Evolutionary conservation across 1,284 basidiomycete genomes (phyloP).

Genomic region (Gymnopus androsaceus): DNA sequence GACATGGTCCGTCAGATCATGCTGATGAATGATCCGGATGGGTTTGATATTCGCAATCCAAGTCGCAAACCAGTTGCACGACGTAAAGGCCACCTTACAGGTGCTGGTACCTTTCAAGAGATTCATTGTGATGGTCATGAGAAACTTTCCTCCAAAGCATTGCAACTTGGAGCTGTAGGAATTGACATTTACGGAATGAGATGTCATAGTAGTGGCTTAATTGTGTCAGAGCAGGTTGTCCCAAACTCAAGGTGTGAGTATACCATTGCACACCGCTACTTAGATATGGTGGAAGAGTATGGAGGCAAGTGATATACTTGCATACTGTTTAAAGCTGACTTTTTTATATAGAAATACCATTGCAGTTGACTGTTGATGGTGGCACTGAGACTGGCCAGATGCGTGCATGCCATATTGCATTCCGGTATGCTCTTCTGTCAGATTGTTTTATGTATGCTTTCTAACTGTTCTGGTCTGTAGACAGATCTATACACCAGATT

Average conservation of each 20-base stretch:
- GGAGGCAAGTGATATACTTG: conserved; percentile 1
- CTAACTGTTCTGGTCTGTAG: not conserved
- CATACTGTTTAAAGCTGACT: not conserved
- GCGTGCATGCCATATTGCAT: conserved; percentile 10
- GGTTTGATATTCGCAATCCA: conserved; percentile 4
- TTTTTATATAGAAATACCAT: conserved; percentile 13
- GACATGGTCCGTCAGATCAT: conserved; percentile 12
- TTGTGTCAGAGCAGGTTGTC: conserved; percentile 6
- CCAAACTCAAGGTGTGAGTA: conserved; percentile 13
- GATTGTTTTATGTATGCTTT: not conserved
- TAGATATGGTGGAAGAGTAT: conserved; percentile 17
- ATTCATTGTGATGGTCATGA: too few relatives aligned
- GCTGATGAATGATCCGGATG: conserved; percentile 15
- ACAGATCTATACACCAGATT: conserved; percentile 9
- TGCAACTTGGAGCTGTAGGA: conserved; percentile 19
- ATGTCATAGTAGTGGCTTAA: conserved; percentile 6
- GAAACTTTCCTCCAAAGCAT: conserved; percentile 5
- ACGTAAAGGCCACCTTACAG: conserved; percentile 9
- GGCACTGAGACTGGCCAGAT: conserved; percentile 20
- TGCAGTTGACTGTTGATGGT: conserved; percentile 19
- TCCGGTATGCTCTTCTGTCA: conserved; percentile 11
- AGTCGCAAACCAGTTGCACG: conserved; percentile 2
- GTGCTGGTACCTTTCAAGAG: conserved; percentile 16
- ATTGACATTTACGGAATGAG: conserved; percentile 17
- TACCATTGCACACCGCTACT: conserved; percentile 16